Base-by-base conservation (phyloP, 768 basidiomycete genomes). In the Crucibulum laeve region DNA sequence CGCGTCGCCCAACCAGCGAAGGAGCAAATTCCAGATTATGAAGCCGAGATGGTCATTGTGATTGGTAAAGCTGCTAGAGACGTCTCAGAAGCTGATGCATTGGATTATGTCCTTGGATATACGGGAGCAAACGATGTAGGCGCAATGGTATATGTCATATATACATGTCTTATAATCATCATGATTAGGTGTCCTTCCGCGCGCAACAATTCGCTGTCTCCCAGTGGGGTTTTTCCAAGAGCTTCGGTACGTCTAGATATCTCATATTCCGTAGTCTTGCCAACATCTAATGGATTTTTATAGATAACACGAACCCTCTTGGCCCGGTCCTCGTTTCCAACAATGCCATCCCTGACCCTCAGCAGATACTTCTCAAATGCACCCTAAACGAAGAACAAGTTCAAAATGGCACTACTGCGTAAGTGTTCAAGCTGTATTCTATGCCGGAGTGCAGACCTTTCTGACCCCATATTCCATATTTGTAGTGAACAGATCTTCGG, bases 201-300 rank as follows among this genome's bases (percentile, higher is more conserved):
- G 80, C 83, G 50, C 82, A 85, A 53, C 91, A 93, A 58, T 67
- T 87, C 64, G 78, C 79, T 3, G 82, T 84, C 7, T 83, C 84
- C 0, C 91, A 94, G 53, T 94, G 91, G 91, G 70, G 77, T 23
- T 92, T 90, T 63, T 90, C 88, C 21, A 94, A 94, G 62, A 74
- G 84, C 32, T 94, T 91, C 52, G 91, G 89, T 84, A 45, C 19
- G 74, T 53, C 4, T 13, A 11, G 15, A 5, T 40, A 3, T 19
- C n/a, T n/a, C 10, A 30, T 43, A 5, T 42, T 18, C 25, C 3
- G 7, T 1, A 26, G 17, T 22, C 26, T 7, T 13, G 8, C 24
- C 38, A 28, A 14, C 33, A 11, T 4, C 28, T 30, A 30, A 30
- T 22, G 3, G 21, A 3, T 23, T 15, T 1, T 23, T 13, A 11